Conservation (phyloP, 345 rosid species). For the Anastatica hierochuntica region DNA sequence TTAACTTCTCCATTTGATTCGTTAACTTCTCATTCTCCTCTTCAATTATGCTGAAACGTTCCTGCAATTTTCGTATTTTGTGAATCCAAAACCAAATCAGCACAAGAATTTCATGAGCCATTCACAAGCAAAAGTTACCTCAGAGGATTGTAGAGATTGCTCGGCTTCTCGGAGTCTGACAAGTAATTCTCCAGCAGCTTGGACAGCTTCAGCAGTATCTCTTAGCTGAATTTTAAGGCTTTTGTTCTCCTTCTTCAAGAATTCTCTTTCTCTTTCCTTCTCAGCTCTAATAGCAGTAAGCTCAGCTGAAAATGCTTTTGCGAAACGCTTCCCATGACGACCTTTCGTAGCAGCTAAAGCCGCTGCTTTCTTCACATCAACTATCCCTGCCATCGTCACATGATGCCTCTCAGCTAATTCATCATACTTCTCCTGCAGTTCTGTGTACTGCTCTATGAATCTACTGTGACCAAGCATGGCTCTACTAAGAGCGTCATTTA, state of each 20-base stretch:
- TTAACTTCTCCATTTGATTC: constrained; percentile 73
- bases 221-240: constrained; percentile 68
- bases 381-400: constrained; percentile 70
- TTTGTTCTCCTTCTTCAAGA: constrained; percentile 71
- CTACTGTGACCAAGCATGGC: constrained; percentile 83
- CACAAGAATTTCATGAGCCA: not conserved
- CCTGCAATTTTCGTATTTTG: constrained; percentile 39
- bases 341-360: constrained; percentile 74
- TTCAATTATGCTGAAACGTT: constrained; percentile 32
- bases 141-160: constrained; percentile 59
- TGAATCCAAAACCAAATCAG: not conserved
- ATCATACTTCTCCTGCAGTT: constrained; percentile 73
- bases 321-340: constrained; percentile 55
- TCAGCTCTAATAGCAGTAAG: constrained; percentile 69
- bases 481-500: constrained; percentile 76
- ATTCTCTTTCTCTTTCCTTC: constrained; percentile 71
- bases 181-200: constrained; percentile 95
- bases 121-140: constrained; percentile 56
- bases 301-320: constrained; percentile 64
- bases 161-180: constrained; percentile 83
- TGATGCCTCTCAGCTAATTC: constrained; percentile 62
- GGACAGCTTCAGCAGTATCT: constrained; percentile 96
- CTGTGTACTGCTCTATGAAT: constrained; percentile 87
- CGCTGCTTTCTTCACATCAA: constrained; percentile 81
- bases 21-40: constrained; percentile 73